Evolutionary conservation across 1,284 basidiomycete genomes (phyloP).

Genomic region (Rhizopogon hawkerae): DNA sequence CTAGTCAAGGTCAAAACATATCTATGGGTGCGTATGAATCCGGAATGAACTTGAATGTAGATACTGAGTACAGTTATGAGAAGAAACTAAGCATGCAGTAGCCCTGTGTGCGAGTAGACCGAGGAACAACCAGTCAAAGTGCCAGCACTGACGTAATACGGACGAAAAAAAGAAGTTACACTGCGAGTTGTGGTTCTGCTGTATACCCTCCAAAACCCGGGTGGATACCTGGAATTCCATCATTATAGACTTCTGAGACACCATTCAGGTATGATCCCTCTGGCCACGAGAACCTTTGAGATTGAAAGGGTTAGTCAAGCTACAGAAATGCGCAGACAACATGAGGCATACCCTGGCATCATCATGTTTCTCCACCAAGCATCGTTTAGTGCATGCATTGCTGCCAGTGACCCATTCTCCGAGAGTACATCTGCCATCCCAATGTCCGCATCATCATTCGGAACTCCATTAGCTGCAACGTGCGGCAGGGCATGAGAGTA

Average conservation of each 20-base stretch:
- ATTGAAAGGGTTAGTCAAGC: not conserved
- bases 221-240: conserved; percentile 16
- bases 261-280: conserved; percentile 14
- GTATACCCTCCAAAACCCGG: conserved; percentile 17
- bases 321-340: not conserved
- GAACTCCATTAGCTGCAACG: not conserved
- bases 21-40: no score
- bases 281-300: conserved; percentile 24
- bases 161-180: conserved; percentile 5
- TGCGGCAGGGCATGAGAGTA: conserved; percentile 20
- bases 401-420: conserved; percentile 56
- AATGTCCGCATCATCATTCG: conserved; percentile 31
- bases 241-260: conserved; percentile 13
- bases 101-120: no score
- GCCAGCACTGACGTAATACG: not conserved
- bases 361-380: conserved; percentile 70
- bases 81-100: no score
- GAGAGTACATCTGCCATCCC: conserved; percentile 31
- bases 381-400: conserved; percentile 64
- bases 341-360: conserved; percentile 60
- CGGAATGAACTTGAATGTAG: no score
- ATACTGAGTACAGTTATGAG: no score
- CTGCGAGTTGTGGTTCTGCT: conserved; percentile 20
- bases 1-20: no score
- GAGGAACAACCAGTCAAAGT: not conserved